Base-by-base conservation (phyloP, 192 early-diverging fungal species). In the Coemansia sp. region DNA sequence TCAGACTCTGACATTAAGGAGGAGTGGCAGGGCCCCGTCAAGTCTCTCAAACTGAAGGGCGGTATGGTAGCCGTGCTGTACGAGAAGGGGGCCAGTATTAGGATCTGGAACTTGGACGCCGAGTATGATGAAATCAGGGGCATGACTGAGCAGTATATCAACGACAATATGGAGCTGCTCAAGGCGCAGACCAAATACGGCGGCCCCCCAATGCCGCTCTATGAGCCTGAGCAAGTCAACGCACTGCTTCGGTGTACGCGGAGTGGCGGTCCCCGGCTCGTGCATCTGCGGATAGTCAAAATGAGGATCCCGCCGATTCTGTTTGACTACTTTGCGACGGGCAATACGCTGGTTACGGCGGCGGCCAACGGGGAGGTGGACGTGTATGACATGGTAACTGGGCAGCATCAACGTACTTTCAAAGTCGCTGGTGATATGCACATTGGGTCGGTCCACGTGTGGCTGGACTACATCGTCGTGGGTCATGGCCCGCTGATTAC, bases 381-480 rank as follows among this genome's bases (percentile, higher is more conserved):
- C 39, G 66, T 84, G 13, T 84, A 73, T 30, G 74, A 84, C 21
- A 67, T 75, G 68, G 26, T 63, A 19, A 73, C 64, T 0, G 69
- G 69, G 32, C 50, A 68, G 50, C 67, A 70, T 14, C 30, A 11
- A 30, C 70, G 73, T 50, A 70, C 64, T 11, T 53, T 78, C 2
- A 30, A 39, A 35, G n/a, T 74, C 19, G 53, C 42, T 14, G 32
- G 37, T 7, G 23, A 57, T 0, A 61, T 71, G 35, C 46, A 62
- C 7, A 74, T 84, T 17, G 71, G 70, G 13, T 64, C 66, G 5
- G 6, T 77, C 47, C 76, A 79, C 40, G 77, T 76, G 63, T 84
- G 81, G 81, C 19, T 78, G 64, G 74, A 84, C 42, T 84, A 59
- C 28, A 64, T 84, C 8, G 69, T 84, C 1, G 77, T 73, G 9